phyloP scores from a whole-genome alignment of 2,329 filamentous ascomycete genomes.

The Hypomyces rosellus region DNA sequence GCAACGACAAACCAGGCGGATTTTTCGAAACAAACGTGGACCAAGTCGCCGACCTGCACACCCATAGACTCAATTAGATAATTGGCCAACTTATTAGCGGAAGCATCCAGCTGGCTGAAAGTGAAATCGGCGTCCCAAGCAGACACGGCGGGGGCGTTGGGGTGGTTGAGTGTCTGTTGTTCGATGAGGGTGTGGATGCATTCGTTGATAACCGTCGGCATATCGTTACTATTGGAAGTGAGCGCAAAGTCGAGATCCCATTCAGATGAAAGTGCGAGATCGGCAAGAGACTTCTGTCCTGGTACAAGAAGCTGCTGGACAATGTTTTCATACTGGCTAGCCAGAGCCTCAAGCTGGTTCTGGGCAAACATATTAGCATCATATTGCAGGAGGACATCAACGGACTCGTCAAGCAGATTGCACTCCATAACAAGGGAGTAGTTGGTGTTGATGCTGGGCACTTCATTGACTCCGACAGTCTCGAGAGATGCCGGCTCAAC shows the following conservation, averaged over 20 bases:
- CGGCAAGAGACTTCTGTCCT: neutral
- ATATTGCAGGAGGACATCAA: neutral
- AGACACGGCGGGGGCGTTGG: constrained; percentile 3
- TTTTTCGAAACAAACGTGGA: constrained; percentile 7
- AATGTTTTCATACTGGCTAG: constrained; percentile 1
- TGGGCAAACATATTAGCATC: neutral
- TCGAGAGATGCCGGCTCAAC: no score
- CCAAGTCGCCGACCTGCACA: neutral
- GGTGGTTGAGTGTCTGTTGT: neutral
- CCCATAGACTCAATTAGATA: neutral
- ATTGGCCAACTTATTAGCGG: neutral
- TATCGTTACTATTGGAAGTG: neutral
- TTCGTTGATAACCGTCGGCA: neutral
- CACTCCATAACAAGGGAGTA: constrained; percentile 5
- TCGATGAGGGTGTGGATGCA: constrained; percentile 5
- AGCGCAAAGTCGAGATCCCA: constrained; percentile 6
- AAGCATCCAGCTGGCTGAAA: neutral
- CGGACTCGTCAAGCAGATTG: neutral
- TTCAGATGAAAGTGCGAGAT: neutral
- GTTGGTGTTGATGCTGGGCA: neutral
- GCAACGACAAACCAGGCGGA: constrained; percentile 3
- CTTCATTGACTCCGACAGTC: neutral
- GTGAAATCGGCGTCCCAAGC: constrained; percentile 1
- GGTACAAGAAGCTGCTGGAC: neutral
- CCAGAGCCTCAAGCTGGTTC: neutral